Base-by-base conservation (phyloP, 441 rosid genomes). In the Bocquillonia castaneifolia region DNA sequence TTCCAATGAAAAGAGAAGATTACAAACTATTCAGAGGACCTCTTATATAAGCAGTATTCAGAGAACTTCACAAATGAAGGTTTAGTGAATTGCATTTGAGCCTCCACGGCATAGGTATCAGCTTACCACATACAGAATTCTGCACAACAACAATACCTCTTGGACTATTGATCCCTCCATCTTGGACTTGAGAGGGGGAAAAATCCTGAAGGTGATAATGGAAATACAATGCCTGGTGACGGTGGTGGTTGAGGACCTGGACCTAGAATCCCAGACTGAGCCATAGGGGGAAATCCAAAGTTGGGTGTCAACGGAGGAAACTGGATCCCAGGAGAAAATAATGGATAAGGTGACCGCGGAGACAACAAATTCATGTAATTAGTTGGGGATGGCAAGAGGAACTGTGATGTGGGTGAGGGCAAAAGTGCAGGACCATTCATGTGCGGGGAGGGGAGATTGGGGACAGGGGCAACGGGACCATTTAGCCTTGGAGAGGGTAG, bases 381-480 rank as follows among this genome's bases (percentile, higher is more conserved):
- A 6, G 76, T 78, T 2, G 90, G 88, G 5, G 88, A 85, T 34
- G 90, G 83, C 83, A 77, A 71, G 68, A 73, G 86, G 75, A 82
- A 90, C 69, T 92, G 96, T 34, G 96, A 85, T 73, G 86, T 87
- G 29, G 96, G 96, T 0, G 90, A 87, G 36, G 82, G 82, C 69
- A 84, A 77, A 66, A 78, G 80, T 36, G 77, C 76, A 76, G 89
- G 85, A 6, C 87, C 88, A 66, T 74, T 80, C 76, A 82, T 70
- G 29, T 73, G 64, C 10, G 81, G 86, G 36, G 82, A 78, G 47
- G 85, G 83, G 40, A 79, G 47, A 79, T 68, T 79, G 53, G 84
- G 73, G 69, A 76, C 39, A 60, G 69, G 74, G 56, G 78, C 83
- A 65, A 59, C 56, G 55, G 79, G 82, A 69, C 93, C 89, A 74